phyloP scores from a whole-genome alignment of 1,284 basidiomycete genomes.

The Irpex sp. region DNA sequence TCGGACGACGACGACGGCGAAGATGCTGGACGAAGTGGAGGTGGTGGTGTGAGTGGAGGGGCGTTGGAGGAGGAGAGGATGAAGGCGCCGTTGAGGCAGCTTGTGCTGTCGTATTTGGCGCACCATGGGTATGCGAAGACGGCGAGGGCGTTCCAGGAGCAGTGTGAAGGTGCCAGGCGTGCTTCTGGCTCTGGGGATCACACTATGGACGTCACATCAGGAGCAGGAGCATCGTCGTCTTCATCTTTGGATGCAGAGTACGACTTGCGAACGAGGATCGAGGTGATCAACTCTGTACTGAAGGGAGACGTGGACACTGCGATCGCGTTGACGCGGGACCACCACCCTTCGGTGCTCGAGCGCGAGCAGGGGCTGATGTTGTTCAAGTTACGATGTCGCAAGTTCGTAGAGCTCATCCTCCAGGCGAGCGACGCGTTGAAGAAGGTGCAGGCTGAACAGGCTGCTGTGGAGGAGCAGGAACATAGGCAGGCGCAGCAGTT shows the following conservation, averaged over 20 bases:
- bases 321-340: slow-evolving; percentile 47
- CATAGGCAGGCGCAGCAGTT: slow-evolving; percentile 10
- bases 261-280: slow-evolving; percentile 63
- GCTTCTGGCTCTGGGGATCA: slow-evolving; percentile 44
- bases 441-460: slow-evolving; percentile 42
- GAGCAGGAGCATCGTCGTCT: slow-evolving; percentile 9
- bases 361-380: slow-evolving; percentile 63
- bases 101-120: slow-evolving; percentile 76
- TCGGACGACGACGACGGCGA: slow-evolving; percentile 8
- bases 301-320: slow-evolving; percentile 72
- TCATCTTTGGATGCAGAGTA: slow-evolving; percentile 25
- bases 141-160: slow-evolving; percentile 57
- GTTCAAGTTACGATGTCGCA: slow-evolving; percentile 76
- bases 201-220: slow-evolving; percentile 26
- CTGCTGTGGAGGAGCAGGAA: slow-evolving; percentile 42
- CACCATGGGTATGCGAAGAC: slow-evolving; percentile 78
- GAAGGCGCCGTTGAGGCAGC: slow-evolving; percentile 51
- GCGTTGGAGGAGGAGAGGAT: slow-evolving; percentile 25
- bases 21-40: slow-evolving; percentile 14
- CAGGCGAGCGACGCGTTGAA: slow-evolving; percentile 65
- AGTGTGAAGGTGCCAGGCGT: slow-evolving; percentile 20
- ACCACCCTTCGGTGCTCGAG: slow-evolving; percentile 63
- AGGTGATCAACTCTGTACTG: slow-evolving; percentile 64
- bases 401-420: slow-evolving; percentile 78
- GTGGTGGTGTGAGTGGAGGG: slow-evolving; percentile 15